These are phyloP conservation scores for Calonectria hawksworthii DNA, from an alignment of 2,329 filamentous ascomycete species.

Conservation along the genomic window DNA sequence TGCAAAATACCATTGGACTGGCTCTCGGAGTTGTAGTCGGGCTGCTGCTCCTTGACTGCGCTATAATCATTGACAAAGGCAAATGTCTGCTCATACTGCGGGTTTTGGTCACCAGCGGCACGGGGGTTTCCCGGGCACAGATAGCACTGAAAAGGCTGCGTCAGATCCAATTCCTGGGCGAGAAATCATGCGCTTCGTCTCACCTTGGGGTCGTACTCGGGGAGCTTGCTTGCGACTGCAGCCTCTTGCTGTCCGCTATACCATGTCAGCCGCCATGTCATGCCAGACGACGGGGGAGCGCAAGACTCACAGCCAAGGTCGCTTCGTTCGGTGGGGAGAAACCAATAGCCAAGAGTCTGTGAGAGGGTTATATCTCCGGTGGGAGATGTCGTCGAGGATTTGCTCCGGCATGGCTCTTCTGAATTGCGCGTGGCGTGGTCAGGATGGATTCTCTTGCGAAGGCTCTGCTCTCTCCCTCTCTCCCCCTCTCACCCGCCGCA, in stretches of 20 bases:
- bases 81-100: conserved; percentile 88
- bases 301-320: conserved; percentile 91
- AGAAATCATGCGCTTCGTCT: conserved; percentile 38
- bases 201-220: conserved; percentile 84
- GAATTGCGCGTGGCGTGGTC: conserved; percentile 31
- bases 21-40: conserved; percentile 73
- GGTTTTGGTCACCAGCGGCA: conserved; percentile 88
- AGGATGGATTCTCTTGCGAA: conserved; percentile 8
- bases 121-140: conserved; percentile 93
- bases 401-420: conserved; percentile 74
- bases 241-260: conserved; percentile 82
- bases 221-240: conserved; percentile 76
- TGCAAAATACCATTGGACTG: conserved; percentile 52
- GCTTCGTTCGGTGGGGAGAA: conserved; percentile 95
- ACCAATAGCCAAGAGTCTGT: conserved; percentile 93
- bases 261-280: conserved; percentile 20
- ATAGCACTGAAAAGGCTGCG: conserved; percentile 77
- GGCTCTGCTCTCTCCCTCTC: neutral
- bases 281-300: neutral
- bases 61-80: conserved; percentile 98
- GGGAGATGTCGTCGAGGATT: conserved; percentile 95
- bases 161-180: conserved; percentile 22
- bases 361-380: conserved; percentile 93
- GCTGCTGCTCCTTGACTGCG: conserved; percentile 94
- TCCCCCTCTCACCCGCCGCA: neutral